Evolutionary conservation across 2,329 filamentous ascomycete genomes (phyloP), one percentile per base, ranked within the genome.

Genomic region (Colletotrichum sansevieriae): DNA sequence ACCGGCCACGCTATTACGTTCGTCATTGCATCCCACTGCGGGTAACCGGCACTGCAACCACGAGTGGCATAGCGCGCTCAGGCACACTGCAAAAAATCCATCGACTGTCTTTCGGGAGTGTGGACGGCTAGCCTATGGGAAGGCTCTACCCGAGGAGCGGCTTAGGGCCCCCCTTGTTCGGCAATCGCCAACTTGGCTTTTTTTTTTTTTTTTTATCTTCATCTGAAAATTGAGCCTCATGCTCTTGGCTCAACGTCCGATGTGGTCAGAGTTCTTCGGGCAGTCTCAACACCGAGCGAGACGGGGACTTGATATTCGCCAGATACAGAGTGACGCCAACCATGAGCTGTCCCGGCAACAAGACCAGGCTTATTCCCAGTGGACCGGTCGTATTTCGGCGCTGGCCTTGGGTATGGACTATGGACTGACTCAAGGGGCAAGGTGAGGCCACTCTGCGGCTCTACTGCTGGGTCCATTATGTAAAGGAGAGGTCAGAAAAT

Each of bases 401-500:
- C 57, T 59, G 54, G 43, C 60, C 41, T 47, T 65, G 39, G 65
- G 22, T 57, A 68, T 59, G 65, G 55, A 68, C 65, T 57, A 68
- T 59, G 65, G 55, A 68, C 65, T 60, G 65, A 68, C 61, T 68
- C 65, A 65, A 68, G 65, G 55, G 37, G 22, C 12, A 49, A 55
- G 61, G 62, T 68, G 55, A 68, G 65, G 65, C 65, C 65, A 68
- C 65, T 51, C 47, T 65, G 46, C 65, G 65, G 65, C 62, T 68
- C 61, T 65, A 47, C 62, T 41, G 18, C 65, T 68, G 65, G 65
- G 65, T 44, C 47, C 44, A 41, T 68, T 68, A 68, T 46, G 65
- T 68, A 68, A 68, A 55, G 37, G 15, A 33, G 49, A 60, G 61
- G 62, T 68, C 65, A 68, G 37, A 22, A 68, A 65, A 68, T 68